A percentile compares a stretch with the other conserved stretches of the same genome.
Evolutionary conservation across 257 asterid species (phyloP).

Genomic region (Linaria vulgaris): DNA sequence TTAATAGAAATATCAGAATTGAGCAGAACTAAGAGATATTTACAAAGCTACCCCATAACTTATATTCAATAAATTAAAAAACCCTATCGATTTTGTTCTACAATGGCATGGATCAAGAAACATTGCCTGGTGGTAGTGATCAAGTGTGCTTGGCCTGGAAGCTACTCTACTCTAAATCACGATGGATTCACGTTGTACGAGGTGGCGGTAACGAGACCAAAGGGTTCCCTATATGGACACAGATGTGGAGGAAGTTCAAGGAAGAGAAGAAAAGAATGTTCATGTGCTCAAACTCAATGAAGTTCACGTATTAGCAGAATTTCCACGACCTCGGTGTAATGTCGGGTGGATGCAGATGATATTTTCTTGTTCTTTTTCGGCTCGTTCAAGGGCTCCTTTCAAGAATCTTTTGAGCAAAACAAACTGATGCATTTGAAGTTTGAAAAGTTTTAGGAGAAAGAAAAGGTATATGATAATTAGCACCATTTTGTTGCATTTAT

Average conservation of each 20-base stretch:
- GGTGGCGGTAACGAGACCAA: constrained; percentile 29
- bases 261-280: constrained; percentile 53
- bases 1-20: too few species aligned
- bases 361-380: constrained; percentile 66
- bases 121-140: constrained; percentile 28
- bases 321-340: constrained; percentile 72
- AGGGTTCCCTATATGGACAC: constrained; percentile 48
- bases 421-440: constrained; percentile 33
- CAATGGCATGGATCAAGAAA: constrained; percentile 45
- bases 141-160: constrained; percentile 37
- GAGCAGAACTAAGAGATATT: too few species aligned
- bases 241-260: constrained; percentile 73
- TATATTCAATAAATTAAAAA: too few species aligned
- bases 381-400: constrained; percentile 71
- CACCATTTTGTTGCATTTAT: too few species aligned
- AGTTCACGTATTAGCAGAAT: constrained; percentile 61
- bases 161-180: constrained; percentile 34
- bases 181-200: constrained; percentile 34
- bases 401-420: constrained; percentile 48
- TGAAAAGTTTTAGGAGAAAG: too few species aligned
- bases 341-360: constrained; percentile 46
- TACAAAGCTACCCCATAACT: too few species aligned
- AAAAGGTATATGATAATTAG: too few species aligned
- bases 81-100: neutral
- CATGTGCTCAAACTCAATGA: constrained; percentile 42